Base-by-base conservation (phyloP, 768 basidiomycete species). In the Leccinum sublutescens region DNA sequence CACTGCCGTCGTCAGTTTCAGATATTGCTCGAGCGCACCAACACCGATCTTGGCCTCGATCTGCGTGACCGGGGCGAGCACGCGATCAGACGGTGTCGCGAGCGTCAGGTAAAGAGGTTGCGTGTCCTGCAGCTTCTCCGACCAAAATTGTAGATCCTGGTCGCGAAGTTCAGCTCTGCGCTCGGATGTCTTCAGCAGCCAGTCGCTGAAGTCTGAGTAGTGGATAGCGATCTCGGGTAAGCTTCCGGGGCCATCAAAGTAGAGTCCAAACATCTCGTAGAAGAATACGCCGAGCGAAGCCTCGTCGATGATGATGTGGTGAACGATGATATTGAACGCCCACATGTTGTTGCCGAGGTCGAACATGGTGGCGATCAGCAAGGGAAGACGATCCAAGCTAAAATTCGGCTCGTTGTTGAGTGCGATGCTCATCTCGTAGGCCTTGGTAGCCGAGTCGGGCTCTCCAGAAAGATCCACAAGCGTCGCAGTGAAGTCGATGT, bases 251-350 rank as follows among this genome's bases (percentile, higher is more conserved):
- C 70, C 70, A 5, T 72, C 60, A 54, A 72, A 45, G 58, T 72
- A 72, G 27, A 68, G 17, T 27, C 60, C 59, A 63, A 70, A 72
- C 55, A 70, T 56, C 38, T 72, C 70, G 54, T 69, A 70, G 59
- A 71, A 71, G 66, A 71, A 72, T 14, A 34, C 47, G 4, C 66
- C 71, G 0, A 72, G 62, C 1, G 71, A 72, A 27, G 69, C 60
- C 49, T 73, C 71, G 36, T 73, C 71, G 2, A 64, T 71, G 12
- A 73, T 69, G 51, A 73, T 72, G 51, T 72, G 71, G 34, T 72
- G 71, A 52, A 71, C 63, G n/a, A 70, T 61, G 3, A 72, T 59
- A 50, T 62, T 73, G 61, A 73, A 73, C 2, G 64, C 72, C 65
- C 71, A 72, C 33, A 52, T 3, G 12, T 59, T 57, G 12, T 29